Evolutionary conservation across 1,139 yeast genomes (phyloP).

Genomic region (Lodderomyces theae): DNA sequence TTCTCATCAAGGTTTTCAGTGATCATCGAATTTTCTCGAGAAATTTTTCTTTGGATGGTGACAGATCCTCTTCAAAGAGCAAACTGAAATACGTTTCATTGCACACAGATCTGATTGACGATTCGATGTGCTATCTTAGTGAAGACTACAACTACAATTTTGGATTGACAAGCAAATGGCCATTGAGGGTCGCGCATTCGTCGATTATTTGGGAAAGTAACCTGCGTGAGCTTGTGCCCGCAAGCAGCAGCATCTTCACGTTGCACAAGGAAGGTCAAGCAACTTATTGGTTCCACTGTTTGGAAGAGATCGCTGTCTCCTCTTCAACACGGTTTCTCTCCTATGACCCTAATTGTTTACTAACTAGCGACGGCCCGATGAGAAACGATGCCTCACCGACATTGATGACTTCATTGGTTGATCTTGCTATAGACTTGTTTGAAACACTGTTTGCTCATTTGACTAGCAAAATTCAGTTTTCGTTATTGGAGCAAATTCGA

Average conservation of each 20-base stretch:
- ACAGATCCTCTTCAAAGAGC: constrained; percentile 26
- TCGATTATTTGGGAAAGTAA: background rate
- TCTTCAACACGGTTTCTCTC: constrained; percentile 29
- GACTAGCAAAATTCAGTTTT: constrained; percentile 79
- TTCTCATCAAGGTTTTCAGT: constrained; percentile 38
- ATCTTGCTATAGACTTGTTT: constrained; percentile 74
- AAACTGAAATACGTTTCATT: constrained; percentile 19
- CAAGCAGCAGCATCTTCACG: background rate
- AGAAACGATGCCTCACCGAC: constrained; percentile 26
- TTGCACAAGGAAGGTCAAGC: background rate
- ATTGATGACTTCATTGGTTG: constrained; percentile 59
- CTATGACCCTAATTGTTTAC: constrained; percentile 34
- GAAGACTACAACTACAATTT: constrained; percentile 38
- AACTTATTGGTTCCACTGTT: constrained; percentile 30
- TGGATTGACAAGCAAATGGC: constrained; percentile 39
- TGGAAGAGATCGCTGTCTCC: constrained; percentile 26
- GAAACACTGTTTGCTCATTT: constrained; percentile 69
- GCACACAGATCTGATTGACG: constrained; percentile 24
- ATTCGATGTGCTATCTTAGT: constrained; percentile 21
- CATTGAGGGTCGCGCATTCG: background rate
- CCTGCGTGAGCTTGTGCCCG: background rate
- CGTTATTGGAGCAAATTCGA: constrained; percentile 77
- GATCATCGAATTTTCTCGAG: constrained; percentile 37
- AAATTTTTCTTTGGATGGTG: constrained; percentile 17
- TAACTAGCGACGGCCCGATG: constrained; percentile 26